phyloP scores from a whole-genome alignment of 768 basidiomycete genomes.

The Trametes cingulata region DNA sequence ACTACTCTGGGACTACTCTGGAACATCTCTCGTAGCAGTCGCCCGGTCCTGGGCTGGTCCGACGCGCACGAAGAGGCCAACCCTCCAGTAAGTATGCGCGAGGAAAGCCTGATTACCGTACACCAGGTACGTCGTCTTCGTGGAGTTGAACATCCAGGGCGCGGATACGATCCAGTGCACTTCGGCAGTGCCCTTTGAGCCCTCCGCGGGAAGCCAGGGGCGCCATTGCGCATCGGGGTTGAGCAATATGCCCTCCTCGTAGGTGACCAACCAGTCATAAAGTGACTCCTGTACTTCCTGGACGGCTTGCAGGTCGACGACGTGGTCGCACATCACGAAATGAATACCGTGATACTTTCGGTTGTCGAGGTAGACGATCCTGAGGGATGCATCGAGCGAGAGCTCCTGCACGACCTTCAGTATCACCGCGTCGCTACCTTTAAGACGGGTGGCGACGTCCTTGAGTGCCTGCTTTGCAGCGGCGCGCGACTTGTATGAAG shows the following conservation, averaged over 20 bases:
- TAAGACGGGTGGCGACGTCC: slow-evolving; percentile 3
- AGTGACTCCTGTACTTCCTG: neutral
- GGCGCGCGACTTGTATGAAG: no score
- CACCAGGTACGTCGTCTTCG: slow-evolving; percentile 1
- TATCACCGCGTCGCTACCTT: slow-evolving; percentile 13
- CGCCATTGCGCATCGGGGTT: neutral
- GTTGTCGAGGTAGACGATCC: neutral
- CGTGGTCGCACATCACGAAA: slow-evolving; percentile 3
- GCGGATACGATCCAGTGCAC: slow-evolving; percentile 2
- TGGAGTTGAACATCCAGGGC: neutral
- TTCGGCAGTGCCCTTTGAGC: neutral
- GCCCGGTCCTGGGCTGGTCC: neutral
- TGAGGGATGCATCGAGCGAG: slow-evolving; percentile 1
- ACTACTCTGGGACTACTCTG: no score
- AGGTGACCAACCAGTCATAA: neutral
- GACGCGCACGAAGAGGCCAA: slow-evolving; percentile 4
- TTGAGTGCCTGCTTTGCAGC: neutral
- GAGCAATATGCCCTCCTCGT: neutral
- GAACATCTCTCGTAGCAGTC: neutral
- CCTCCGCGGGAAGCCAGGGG: neutral
- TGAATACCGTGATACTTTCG: neutral
- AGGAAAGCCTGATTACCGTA: slow-evolving; percentile 10
- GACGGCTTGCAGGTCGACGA: neutral
- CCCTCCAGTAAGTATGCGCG: neutral
- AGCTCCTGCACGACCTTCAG: neutral